Evolutionary conservation across 2,329 filamentous ascomycete species (phyloP).

Genomic region (Colletotrichum spinosum): DNA sequence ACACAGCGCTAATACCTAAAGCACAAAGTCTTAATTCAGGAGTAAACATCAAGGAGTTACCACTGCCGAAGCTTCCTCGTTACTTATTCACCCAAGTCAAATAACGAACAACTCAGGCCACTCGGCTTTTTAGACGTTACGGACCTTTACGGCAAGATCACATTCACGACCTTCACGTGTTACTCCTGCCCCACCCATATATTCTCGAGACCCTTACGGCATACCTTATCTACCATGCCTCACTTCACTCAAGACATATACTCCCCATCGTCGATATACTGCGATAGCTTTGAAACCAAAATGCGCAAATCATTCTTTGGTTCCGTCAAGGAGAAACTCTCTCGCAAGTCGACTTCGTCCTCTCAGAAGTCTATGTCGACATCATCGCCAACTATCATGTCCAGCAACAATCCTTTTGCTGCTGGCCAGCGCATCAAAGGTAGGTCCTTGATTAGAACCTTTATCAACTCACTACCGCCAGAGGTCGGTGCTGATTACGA

Average conservation of each 20-base stretch:
- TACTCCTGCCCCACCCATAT: conserved; percentile 5
- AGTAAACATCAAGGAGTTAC: too few species aligned
- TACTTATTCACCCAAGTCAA: too few species aligned
- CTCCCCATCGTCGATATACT: neutral
- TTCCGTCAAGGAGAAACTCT: conserved; percentile 49
- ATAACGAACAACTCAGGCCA: too few species aligned
- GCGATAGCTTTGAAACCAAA: neutral
- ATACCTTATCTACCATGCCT: conserved; percentile 18
- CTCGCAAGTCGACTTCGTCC: conserved; percentile 40
- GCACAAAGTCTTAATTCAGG: too few species aligned
- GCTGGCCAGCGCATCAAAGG: conserved; percentile 30
- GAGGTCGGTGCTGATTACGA: conserved; percentile 1
- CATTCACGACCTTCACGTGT: too few species aligned
- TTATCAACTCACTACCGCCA: neutral
- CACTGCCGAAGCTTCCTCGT: too few species aligned
- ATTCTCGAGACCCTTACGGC: conserved; percentile 1
- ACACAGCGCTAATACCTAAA: too few species aligned
- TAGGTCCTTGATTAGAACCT: conserved; percentile 31
- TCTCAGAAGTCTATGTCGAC: conserved; percentile 22
- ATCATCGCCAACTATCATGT: conserved; percentile 32
- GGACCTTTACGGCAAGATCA: too few species aligned
- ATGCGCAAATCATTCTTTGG: conserved; percentile 45
- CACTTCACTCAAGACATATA: conserved; percentile 18
- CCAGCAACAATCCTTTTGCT: conserved; percentile 37
- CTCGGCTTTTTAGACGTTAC: too few species aligned